Base-by-base conservation (phyloP, 2,329 filamentous ascomycete genomes). In the Emmonsia crescens region DNA sequence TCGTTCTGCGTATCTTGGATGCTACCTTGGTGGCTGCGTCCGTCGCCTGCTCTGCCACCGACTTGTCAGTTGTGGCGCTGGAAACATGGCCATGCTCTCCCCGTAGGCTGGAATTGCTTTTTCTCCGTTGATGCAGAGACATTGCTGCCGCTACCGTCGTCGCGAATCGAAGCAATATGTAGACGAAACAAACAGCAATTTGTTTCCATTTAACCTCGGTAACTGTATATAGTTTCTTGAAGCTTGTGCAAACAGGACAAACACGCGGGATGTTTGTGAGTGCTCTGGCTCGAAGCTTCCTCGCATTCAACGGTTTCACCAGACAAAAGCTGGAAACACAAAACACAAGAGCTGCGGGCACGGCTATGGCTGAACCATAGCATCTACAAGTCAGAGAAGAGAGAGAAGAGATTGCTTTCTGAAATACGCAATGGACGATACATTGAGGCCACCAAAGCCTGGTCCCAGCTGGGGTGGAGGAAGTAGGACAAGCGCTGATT, bases 401-500 rank as follows among this genome's bases (percentile, higher is more conserved):
- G 16, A 10, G 12, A 44, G 40, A 33, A 10, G 12, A 44, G 40
- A 33, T 27, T 40, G 27, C 8, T 44, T 33, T 19, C 42, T 33
- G 10, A 48, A 33, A 44, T 49, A 58, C 24, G 63, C 42, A 38
- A 59, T 57, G 40, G 55, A 54, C 27, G 6, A 55, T 46, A 60
- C 58, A 21, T 61, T 44, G 36, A 64, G 61, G 40, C 60, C 57
- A 40, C 40, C 29, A 16, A 61, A 63, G 16, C 59, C 62, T 44
- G 57, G 58, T 27, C 60, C 58, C 19, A 52, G 59, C 54, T 89
- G 87, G 85, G 84, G 83, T 63, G 82, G 89, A 65, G 78, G 95
- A 65, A 91, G 88, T 73, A 87, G 89, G 14, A 82, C 87, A 63
- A 84, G 87, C 52, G 78, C 85, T 62, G 91, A 96, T 73, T 84